phyloP scores from a whole-genome alignment of 805 yeast genomes.

The Myxozyma mucilagina region DNA sequence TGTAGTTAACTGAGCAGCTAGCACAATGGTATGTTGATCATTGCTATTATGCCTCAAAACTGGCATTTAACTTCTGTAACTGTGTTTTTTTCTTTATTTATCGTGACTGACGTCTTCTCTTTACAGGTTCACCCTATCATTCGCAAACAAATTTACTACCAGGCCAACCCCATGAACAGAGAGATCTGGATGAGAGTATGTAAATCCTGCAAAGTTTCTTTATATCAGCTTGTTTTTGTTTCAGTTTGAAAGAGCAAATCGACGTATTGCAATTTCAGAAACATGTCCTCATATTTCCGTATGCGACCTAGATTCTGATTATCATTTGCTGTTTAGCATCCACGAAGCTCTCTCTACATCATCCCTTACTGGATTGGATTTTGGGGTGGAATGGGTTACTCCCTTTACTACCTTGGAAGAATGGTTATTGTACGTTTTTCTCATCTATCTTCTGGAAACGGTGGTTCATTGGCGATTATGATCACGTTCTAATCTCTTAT shows the following conservation, averaged over 20 bases:
- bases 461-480: too few species aligned
- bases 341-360: constrained; percentile 30
- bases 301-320: not conserved
- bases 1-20: not conserved
- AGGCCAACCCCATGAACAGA: constrained; percentile 19
- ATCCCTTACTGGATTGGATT: constrained; percentile 34
- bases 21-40: constrained; percentile 2
- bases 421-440: constrained; percentile 24
- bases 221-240: not conserved
- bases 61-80: not conserved
- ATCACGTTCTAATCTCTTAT: too few species aligned
- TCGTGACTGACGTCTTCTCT: not conserved
- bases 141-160: constrained; percentile 28
- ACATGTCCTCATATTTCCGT: too few species aligned
- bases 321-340: constrained; percentile 22
- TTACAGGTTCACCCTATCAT: constrained; percentile 17
- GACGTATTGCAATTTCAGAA: too few species aligned
- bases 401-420: constrained; percentile 24
- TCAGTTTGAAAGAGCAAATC: not conserved
- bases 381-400: constrained; percentile 27
- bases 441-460: not conserved
- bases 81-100: not conserved
- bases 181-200: constrained; percentile 30
- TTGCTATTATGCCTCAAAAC: not conserved
- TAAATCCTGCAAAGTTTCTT: not conserved